These are phyloP conservation scores for Flaveria trinervia DNA, from an alignment of 129 eudicot genomes.

Conservation along the genomic window DNA sequence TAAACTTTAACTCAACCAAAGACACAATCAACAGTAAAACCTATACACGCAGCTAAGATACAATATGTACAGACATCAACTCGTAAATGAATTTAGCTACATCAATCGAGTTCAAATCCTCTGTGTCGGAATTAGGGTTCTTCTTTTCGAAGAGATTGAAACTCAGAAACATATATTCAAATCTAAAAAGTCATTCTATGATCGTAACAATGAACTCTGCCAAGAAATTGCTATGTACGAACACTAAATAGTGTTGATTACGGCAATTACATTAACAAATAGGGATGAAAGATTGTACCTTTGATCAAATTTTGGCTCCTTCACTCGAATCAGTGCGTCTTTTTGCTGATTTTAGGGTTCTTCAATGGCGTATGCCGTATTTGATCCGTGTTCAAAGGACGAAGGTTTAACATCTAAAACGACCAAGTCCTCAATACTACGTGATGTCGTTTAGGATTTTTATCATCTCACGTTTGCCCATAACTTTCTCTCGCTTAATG, in stretches of 20 bases:
- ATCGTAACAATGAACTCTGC: background rate
- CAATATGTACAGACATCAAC: background rate
- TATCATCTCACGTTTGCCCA: too few relatives aligned
- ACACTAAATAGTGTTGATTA: background rate
- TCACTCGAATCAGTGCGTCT: background rate
- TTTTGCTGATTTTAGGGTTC: constrained; percentile 20
- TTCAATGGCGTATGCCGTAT: background rate
- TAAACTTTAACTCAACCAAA: background rate
- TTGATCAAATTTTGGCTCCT: background rate
- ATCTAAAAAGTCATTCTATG: background rate
- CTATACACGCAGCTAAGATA: background rate
- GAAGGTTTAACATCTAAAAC: background rate
- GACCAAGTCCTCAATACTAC: too few relatives aligned
- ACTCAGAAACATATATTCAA: background rate
- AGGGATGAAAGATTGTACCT: constrained; percentile 16
- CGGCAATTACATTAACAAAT: background rate
- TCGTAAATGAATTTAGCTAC: background rate
- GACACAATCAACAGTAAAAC: too few relatives aligned
- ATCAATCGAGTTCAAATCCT: background rate
- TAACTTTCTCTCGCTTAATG: too few relatives aligned
- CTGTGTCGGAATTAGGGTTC: background rate
- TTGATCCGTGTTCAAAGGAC: background rate
- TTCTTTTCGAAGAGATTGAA: background rate
- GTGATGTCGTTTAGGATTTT: too few relatives aligned
- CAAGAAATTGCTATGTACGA: background rate